Conservation (phyloP, 2,329 filamentous ascomycete genomes). For the Lasiodiplodia sp. region DNA sequence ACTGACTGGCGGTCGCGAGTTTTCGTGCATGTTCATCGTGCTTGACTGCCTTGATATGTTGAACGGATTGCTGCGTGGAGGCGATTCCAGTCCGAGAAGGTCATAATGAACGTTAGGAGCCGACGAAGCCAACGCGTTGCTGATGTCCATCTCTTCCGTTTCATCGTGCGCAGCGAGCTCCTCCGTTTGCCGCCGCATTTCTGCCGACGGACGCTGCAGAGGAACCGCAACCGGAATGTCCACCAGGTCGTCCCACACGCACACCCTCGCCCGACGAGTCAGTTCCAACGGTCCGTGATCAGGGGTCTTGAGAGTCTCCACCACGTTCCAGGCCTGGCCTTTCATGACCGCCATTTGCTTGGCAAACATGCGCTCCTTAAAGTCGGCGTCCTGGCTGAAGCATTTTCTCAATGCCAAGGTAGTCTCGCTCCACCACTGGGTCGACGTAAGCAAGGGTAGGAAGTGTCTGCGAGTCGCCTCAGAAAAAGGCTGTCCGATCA, state of each 20-base stretch:
- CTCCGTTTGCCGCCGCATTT: slow-evolving; percentile 71
- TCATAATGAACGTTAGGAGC: slow-evolving; percentile 59
- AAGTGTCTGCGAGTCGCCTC: slow-evolving; percentile 94
- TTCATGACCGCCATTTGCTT: slow-evolving; percentile 99
- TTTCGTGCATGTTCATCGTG: slow-evolving; percentile 46
- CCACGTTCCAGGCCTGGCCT: slow-evolving; percentile 98
- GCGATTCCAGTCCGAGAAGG: slow-evolving; percentile 69
- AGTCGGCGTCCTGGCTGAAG: slow-evolving; percentile 92
- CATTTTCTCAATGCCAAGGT: slow-evolving; percentile 84
- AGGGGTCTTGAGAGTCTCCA: slow-evolving; percentile 90
- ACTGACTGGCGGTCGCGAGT: slow-evolving; percentile 37
- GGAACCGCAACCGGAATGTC: slow-evolving; percentile 95
- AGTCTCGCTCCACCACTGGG: slow-evolving; percentile 96
- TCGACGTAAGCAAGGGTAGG: slow-evolving; percentile 91
- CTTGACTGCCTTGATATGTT: slow-evolving; percentile 57
- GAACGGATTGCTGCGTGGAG: slow-evolving; percentile 55
- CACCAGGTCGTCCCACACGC: slow-evolving; percentile 97
- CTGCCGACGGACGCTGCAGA: slow-evolving; percentile 82
- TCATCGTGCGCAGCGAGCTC: slow-evolving; percentile 45
- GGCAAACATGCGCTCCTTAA: slow-evolving; percentile 99
- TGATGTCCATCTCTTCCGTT: slow-evolving; percentile 94
- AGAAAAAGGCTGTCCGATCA: slow-evolving; percentile 96
- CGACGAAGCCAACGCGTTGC: slow-evolving; percentile 67
- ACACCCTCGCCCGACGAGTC: slow-evolving; percentile 87
- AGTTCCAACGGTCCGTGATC: slow-evolving; percentile 95